phyloP scores from a whole-genome alignment of 805 yeast species.

The Metschnikowia drakensbergensis region DNA sequence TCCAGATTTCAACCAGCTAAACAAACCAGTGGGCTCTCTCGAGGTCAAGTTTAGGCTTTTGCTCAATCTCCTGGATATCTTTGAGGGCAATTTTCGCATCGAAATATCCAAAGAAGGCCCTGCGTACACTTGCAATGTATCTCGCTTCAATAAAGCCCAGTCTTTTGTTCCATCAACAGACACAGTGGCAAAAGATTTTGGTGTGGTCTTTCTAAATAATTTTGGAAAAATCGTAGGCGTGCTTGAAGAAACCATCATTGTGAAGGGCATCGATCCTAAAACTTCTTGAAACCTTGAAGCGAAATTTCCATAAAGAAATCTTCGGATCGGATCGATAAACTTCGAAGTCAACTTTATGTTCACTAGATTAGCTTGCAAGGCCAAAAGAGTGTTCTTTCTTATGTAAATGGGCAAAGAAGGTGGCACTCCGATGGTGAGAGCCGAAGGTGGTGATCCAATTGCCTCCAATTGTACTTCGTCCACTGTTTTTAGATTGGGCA shows the following conservation, averaged over 20 bases:
- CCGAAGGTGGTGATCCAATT: slow-evolving; percentile 47
- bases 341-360: slow-evolving; percentile 21
- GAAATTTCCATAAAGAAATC: slow-evolving; percentile 44
- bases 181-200: slow-evolving; percentile 43
- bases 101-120: slow-evolving; percentile 49
- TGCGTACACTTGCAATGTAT: slow-evolving; percentile 47
- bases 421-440: slow-evolving; percentile 49
- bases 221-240: slow-evolving; percentile 17
- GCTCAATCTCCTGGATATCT: slow-evolving; percentile 32
- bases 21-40: slow-evolving; percentile 40
- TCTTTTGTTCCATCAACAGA: slow-evolving; percentile 56
- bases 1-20: slow-evolving; percentile 34
- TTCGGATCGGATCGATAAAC: slow-evolving; percentile 35
- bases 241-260: slow-evolving; percentile 41
- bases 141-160: slow-evolving; percentile 54
- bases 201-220: slow-evolving; percentile 16
- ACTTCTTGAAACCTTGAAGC: slow-evolving; percentile 45
- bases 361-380: slow-evolving; percentile 37
- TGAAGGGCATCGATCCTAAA: slow-evolving; percentile 46
- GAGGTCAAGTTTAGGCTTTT: slow-evolving; percentile 19
- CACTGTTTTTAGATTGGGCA: slow-evolving; percentile 17
- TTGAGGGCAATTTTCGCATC: slow-evolving; percentile 37
- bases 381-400: slow-evolving; percentile 46
- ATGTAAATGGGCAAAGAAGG: slow-evolving; percentile 56
- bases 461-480: slow-evolving; percentile 33